Evolutionary conservation across 148 eudicot genomes (phyloP).

Genomic region (Limonium bicolor): DNA sequence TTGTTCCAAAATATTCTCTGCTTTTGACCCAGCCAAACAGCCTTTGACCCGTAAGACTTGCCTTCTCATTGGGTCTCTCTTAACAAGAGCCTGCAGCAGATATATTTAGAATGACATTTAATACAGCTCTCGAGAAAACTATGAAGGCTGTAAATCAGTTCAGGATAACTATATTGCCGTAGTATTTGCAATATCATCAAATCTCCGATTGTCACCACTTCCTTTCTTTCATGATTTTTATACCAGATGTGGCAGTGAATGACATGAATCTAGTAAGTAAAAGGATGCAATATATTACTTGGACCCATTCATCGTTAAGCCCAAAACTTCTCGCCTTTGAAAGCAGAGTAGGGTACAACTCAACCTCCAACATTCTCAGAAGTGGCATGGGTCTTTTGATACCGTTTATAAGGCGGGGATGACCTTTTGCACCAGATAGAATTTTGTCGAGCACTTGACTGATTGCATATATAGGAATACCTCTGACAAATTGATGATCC

Average conservation of each 20-base stretch:
- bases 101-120: too few species aligned
- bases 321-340: constrained; percentile 97
- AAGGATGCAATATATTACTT: constrained; percentile 36
- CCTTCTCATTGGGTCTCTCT: constrained; percentile 80
- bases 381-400: constrained; percentile 81
- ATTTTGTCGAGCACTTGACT: constrained; percentile 77
- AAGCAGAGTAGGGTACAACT: constrained; percentile 79
- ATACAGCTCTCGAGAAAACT: too few species aligned
- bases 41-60: constrained; percentile 95
- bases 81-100: constrained; percentile 58
- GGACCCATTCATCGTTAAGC: constrained; percentile 71
- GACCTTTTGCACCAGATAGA: constrained; percentile 60
- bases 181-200: too few species aligned
- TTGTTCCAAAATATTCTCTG: constrained; percentile 72
- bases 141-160: too few species aligned
- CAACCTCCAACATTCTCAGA: constrained; percentile 79
- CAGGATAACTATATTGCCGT: too few species aligned
- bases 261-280: not conserved
- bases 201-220: too few species aligned
- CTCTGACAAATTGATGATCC: constrained; percentile 94
- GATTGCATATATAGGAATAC: constrained; percentile 72
- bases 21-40: constrained; percentile 93
- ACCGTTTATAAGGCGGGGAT: constrained; percentile 74
- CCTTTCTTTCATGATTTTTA: too few species aligned
- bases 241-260: too few species aligned